Percentiles rank a stretch among this genome's conserved stretches.
Evolutionary conservation across 2,329 filamentous ascomycete species (phyloP).

Genomic region (Xylariomycetidae sp.): DNA sequence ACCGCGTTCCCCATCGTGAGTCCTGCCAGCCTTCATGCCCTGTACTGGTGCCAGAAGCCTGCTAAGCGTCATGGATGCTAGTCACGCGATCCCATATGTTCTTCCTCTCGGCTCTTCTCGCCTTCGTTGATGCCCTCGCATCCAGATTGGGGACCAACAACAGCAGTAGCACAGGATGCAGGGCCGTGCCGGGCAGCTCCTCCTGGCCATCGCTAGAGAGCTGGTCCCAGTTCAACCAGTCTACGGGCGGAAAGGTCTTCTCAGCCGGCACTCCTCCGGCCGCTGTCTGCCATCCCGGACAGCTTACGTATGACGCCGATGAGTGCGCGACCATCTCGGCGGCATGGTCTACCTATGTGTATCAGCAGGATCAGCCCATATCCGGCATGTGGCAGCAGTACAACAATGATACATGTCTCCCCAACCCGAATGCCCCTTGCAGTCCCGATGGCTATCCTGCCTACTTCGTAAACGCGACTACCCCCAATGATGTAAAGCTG

Average conservation of each 20-base stretch:
- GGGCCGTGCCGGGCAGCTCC: no score
- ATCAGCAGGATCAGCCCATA: conserved; percentile 33
- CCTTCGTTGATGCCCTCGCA: no score
- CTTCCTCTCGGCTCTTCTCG: no score
- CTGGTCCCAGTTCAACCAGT: conserved; percentile 43
- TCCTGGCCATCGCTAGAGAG: conserved; percentile 41
- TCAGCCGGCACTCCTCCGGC: conserved; percentile 35
- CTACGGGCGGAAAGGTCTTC: conserved; percentile 38
- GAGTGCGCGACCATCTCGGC: conserved; percentile 28
- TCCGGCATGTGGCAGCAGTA: conserved; percentile 37
- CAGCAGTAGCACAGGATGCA: no score
- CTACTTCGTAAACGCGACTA: conserved; percentile 37
- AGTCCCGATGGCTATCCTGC: conserved; percentile 33
- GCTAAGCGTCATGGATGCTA: no score
- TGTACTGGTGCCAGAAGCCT: no score
- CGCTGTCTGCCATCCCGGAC: conserved; percentile 37
- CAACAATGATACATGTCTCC: conserved; percentile 48
- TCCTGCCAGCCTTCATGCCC: no score
- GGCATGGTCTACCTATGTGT: conserved; percentile 29
- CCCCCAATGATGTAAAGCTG: conserved; percentile 27
- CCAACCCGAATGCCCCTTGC: conserved; percentile 29
- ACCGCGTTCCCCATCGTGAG: no score
- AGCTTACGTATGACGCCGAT: conserved; percentile 24
- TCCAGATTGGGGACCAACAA: no score
- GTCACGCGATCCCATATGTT: no score